Percentiles rank a stretch among this genome's conserved stretches.
Evolutionary conservation across 2,329 filamentous ascomycete genomes (phyloP).

Genomic region (Periconia sp.): DNA sequence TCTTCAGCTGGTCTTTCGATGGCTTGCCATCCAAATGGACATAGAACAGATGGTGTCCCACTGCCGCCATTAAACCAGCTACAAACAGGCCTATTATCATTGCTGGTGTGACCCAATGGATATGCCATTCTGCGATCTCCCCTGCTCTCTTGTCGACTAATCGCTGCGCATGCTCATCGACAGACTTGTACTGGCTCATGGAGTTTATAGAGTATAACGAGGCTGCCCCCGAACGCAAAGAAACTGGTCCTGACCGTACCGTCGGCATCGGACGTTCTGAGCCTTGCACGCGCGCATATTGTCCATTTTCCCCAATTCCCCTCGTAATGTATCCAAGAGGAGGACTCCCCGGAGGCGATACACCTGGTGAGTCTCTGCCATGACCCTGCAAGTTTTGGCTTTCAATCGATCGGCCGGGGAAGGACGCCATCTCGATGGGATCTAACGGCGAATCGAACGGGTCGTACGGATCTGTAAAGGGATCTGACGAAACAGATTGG

Average conservation of each 20-base stretch:
- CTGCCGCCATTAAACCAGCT: slow-evolving; percentile 36
- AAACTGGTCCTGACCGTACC: slow-evolving; percentile 18
- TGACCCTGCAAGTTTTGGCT: slow-evolving; percentile 14
- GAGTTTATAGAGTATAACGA: slow-evolving; percentile 32
- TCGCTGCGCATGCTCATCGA: slow-evolving; percentile 39
- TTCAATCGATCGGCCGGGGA: slow-evolving; percentile 18
- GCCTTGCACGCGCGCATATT: slow-evolving; percentile 28
- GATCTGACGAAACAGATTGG: slow-evolving; percentile 30
- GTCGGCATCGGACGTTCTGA: slow-evolving; percentile 19
- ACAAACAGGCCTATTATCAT: slow-evolving; percentile 36
- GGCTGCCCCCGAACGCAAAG: no score
- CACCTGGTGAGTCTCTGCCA: slow-evolving; percentile 16
- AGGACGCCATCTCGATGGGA: slow-evolving; percentile 35
- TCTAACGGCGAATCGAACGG: slow-evolving; percentile 33
- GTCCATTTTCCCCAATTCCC: slow-evolving; percentile 6
- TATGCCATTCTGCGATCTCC: slow-evolving; percentile 42
- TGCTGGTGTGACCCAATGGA: slow-evolving; percentile 43
- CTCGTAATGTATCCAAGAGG: slow-evolving; percentile 22
- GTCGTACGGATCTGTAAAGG: slow-evolving; percentile 29
- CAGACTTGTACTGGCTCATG: slow-evolving; percentile 31
- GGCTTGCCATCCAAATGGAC: slow-evolving; percentile 33
- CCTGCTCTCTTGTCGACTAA: slow-evolving; percentile 39
- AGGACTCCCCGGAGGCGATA: slow-evolving; percentile 16
- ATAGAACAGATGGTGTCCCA: slow-evolving; percentile 46
- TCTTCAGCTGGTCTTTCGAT: slow-evolving; percentile 38